Base-by-base conservation (phyloP, 164 flowering plant genomes). In the Dillenia suffruticosa region DNA sequence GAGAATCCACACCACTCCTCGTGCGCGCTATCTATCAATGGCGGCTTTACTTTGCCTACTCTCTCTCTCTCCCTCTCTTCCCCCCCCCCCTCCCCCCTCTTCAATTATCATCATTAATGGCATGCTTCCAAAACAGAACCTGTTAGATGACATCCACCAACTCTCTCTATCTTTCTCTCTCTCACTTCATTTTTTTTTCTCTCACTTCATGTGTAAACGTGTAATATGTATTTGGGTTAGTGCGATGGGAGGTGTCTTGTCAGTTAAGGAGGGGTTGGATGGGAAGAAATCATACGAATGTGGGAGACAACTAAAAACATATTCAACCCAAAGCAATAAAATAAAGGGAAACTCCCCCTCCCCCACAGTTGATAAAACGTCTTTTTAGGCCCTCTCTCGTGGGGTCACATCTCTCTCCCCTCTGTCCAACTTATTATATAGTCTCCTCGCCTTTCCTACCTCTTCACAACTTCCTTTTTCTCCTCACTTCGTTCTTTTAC, bases 241-340 rank as follows among this genome's bases (percentile, higher is more conserved):
- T 57, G 65, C 68, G 65, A 57, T 63, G 32, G 56, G 40, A 32
- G 40, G 40, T 32, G 40, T 32, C 40, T 32, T 0, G 40, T 32
- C 40, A 32, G 40, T 7, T 5, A 6, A 32, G 40, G 49, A 16
- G 66, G 55, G 49, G 51, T 55, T 50, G 45, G 59, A 46, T 7
- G 6, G 58, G 57, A 24, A 57, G 43, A 67, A 6, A 32, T 32
- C 40, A 32, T 5, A 5, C 40, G 73, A 74, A 75, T 77, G 82
- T 79, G 82, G 85, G 85, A 80, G 86, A 83, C 86, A 83, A 67
- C 76, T 74, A 60, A 71, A 76, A 82, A 74, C 72, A 81, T 4
- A 32, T 32, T 32, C 7, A 32, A 32, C 40, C 40, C 40, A 32
- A 32, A 5, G 40, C 4, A 32, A 4, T 4, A 32, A 32, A 65